A percentile compares a stretch with the other conserved stretches of the same genome.
These are phyloP conservation scores for Straminergon stramineum DNA, from an alignment of 225 moss, liverwort and hornwort species.

Conservation along the genomic window DNA sequence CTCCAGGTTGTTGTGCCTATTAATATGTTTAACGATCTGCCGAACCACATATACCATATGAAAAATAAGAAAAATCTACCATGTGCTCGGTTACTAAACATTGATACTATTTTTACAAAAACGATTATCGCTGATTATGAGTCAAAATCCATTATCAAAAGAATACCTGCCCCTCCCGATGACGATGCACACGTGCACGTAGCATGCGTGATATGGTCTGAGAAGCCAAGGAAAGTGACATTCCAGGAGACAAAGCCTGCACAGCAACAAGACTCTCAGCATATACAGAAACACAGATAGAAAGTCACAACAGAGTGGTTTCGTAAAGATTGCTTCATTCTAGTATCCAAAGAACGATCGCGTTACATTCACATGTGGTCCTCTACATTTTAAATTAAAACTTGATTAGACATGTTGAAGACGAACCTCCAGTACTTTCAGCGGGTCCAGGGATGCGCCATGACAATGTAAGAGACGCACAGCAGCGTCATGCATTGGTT, in stretches of 20 bases:
- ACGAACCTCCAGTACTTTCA: slow-evolving; percentile 91
- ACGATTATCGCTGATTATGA: neutral
- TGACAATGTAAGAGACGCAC: slow-evolving; percentile 91
- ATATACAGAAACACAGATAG: neutral
- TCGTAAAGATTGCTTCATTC: neutral
- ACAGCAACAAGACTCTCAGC: slow-evolving; percentile 2
- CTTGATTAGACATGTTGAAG: neutral
- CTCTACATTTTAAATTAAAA: neutral
- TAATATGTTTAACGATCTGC: slow-evolving; percentile 83
- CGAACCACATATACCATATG: neutral
- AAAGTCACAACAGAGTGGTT: neutral
- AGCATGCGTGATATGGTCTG: slow-evolving; percentile 89
- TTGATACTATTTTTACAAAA: neutral
- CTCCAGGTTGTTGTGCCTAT: slow-evolving; percentile 78
- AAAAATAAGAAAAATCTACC: neutral
- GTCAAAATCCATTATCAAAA: neutral
- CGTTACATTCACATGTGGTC: neutral
- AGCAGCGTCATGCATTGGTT: slow-evolving; percentile 93
- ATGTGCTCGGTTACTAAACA: neutral
- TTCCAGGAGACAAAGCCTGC: slow-evolving; percentile 80
- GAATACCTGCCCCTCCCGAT: slow-evolving; percentile 84
- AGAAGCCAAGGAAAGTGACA: slow-evolving; percentile 81
- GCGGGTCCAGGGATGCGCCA: slow-evolving; percentile 80
- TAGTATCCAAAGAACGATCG: neutral
- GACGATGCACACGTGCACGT: slow-evolving; percentile 90